Percentiles rank a stretch among this genome's conserved stretches.
phyloP scores from a whole-genome alignment of 768 basidiomycete species.

The Lactarius deliciosus region DNA sequence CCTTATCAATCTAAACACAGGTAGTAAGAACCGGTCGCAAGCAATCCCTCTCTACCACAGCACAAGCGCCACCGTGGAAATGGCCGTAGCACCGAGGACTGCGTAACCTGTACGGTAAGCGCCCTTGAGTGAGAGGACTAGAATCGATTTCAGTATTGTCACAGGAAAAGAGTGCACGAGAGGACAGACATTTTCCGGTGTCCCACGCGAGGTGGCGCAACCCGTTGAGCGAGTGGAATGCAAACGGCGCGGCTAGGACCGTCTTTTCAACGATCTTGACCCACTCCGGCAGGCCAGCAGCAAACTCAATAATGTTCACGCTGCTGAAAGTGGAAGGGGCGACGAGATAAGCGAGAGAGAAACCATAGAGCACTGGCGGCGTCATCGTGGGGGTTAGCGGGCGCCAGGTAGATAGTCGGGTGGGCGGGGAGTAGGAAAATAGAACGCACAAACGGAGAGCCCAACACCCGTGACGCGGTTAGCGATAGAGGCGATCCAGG shows the following conservation, averaged over 20 bases:
- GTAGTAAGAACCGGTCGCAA: neutral
- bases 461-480: conserved; percentile 85
- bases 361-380: conserved; percentile 76
- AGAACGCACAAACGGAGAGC: conserved; percentile 69
- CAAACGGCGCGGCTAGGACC: conserved; percentile 81
- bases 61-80: conserved; percentile 72
- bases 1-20: neutral
- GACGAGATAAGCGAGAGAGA: conserved; percentile 81
- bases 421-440: neutral
- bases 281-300: conserved; percentile 68
- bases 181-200: conserved; percentile 73
- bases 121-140: conserved; percentile 79
- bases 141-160: conserved; percentile 6
- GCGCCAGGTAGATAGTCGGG: neutral
- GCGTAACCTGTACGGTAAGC: conserved; percentile 81
- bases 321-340: conserved; percentile 82
- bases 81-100: conserved; percentile 74
- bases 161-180: conserved; percentile 1
- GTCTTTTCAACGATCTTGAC: conserved; percentile 77
- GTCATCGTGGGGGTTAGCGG: neutral
- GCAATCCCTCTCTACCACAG: conserved; percentile 39
- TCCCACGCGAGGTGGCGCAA: conserved; percentile 92
- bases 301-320: conserved; percentile 69
- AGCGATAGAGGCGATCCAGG: conserved; percentile 83
- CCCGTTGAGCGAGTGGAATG: conserved; percentile 90